phyloP scores from a whole-genome alignment of 805 yeast species.

The Candida namnaoensis region DNA sequence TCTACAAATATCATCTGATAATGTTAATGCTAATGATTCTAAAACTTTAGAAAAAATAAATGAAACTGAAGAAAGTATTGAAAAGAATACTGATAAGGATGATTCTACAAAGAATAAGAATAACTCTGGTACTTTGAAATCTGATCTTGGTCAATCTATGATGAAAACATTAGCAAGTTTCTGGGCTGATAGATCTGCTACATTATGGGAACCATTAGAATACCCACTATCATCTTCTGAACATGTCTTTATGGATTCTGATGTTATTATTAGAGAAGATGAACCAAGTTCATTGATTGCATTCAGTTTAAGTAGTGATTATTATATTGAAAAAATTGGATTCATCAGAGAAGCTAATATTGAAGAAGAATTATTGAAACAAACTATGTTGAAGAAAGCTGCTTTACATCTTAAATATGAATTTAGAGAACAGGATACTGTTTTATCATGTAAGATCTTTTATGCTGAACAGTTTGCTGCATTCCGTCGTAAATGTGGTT shows the following conservation, averaged over 20 bases:
- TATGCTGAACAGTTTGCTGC: conserved; percentile 97
- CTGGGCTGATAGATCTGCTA: conserved; percentile 97
- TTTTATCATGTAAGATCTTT: conserved; percentile 85
- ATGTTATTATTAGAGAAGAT: conserved; percentile 89
- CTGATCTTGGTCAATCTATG: conserved; percentile 34
- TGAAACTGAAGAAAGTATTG: conserved; percentile 7
- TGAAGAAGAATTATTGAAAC: conserved; percentile 35
- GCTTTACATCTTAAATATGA: conserved; percentile 91
- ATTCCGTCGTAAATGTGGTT: conserved; percentile 75
- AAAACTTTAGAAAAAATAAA: too few relatives aligned
- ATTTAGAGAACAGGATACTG: conserved; percentile 77
- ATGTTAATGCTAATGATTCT: too few relatives aligned
- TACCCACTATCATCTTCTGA: conserved; percentile 76
- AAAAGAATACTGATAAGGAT: conserved; percentile 3
- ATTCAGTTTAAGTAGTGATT: conserved; percentile 80
- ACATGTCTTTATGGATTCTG: conserved; percentile 89
- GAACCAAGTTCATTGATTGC: conserved; percentile 95
- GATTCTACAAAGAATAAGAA: background rate
- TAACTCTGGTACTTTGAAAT: conserved; percentile 2
- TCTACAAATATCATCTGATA: too few relatives aligned
- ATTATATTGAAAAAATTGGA: conserved; percentile 61
- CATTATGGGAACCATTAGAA: conserved; percentile 86
- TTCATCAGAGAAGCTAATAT: conserved; percentile 7
- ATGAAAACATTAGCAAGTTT: conserved; percentile 80
- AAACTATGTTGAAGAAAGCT: conserved; percentile 67